Base-by-base conservation (phyloP, 768 basidiomycete species). In the Collybiopsis confluens region DNA sequence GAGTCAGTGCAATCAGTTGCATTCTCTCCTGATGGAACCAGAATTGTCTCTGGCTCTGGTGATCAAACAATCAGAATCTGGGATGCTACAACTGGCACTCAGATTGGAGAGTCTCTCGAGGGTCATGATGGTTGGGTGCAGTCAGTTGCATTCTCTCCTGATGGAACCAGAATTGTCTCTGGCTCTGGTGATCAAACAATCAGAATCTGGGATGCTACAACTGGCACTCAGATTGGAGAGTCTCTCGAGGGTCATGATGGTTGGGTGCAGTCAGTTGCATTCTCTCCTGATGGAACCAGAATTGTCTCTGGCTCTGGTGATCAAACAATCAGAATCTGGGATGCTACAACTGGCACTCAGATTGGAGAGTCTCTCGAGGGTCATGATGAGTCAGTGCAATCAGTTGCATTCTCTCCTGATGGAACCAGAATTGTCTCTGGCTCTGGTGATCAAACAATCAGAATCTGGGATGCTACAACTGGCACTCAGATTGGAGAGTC, bases 101-200 rank as follows among this genome's bases (percentile, higher is more conserved):
- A 47, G 30, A 20, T 58, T 8, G 43, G n/a, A 15, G 41, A 44
- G 15, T 24, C 43, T n/a, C 26, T 56, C 1, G 3, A 27, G 18
- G 56, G 56, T 3, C 56, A 58, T 11, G 47, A 9, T 8, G 54
- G 24, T 13, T 4, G 28, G 26, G 21, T 54, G 16, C 13, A 2
- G 1, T 53, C 56, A 11, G 57, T 58, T 23, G 54, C 57, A 27
- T 58, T 52, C 40, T 56, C 59, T 20, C 45, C 54, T 27, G 50
- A 60, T 43, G 58, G 56, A 15, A 45, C 52, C 16, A 37, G 30
- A 15, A 41, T 59, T 38, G 52, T 41, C 9, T 57, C 56, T 9
- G 43, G 27, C 2, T 56, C 56, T 6, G 24, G 11, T 13, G 56
- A 57, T 35, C 21, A 24, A 10, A 46, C 56, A 27, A 30, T 57